These are phyloP conservation scores for Groenewaldozyma sp. DNA, from an alignment of 1,139 yeast species.

Conservation along the genomic window DNA sequence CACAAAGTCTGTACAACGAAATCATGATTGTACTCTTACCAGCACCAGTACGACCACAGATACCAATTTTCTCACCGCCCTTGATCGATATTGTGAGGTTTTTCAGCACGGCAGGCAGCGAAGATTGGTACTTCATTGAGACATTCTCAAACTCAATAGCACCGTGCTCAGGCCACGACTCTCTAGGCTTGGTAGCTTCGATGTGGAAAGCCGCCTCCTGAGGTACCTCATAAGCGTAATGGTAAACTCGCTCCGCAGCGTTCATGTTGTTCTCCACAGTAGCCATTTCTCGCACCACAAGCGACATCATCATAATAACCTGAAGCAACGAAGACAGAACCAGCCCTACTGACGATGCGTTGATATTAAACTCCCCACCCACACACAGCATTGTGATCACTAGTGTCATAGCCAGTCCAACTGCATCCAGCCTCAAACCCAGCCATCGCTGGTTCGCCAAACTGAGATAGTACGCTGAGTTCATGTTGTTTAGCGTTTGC, in stretches of 20 bases:
- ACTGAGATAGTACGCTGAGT: slow-evolving; percentile 60
- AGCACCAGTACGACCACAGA: slow-evolving; percentile 76
- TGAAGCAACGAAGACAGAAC: slow-evolving; percentile 41
- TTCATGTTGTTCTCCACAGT: slow-evolving; percentile 77
- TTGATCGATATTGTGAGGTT: slow-evolving; percentile 38
- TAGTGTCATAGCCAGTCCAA: slow-evolving; percentile 39
- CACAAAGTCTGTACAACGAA: slow-evolving; percentile 54
- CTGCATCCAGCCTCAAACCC: slow-evolving; percentile 48
- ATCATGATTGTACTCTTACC: slow-evolving; percentile 65
- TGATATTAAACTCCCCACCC: slow-evolving; percentile 49
- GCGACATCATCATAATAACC: slow-evolving; percentile 23
- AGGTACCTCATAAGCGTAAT: slow-evolving; percentile 61
- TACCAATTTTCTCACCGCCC: slow-evolving; percentile 57
- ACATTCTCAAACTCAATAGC: slow-evolving; percentile 50
- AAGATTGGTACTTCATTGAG: slow-evolving; percentile 62
- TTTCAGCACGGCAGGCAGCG: slow-evolving; percentile 63
- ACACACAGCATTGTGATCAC: slow-evolving; percentile 53
- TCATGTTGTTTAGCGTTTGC: slow-evolving; percentile 48
- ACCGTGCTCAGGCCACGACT: slow-evolving; percentile 57
- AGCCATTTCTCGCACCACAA: slow-evolving; percentile 42
- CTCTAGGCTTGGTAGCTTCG: slow-evolving; percentile 52
- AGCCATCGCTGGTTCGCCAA: slow-evolving; percentile 76
- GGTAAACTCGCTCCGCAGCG: slow-evolving; percentile 70
- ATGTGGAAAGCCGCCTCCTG: slow-evolving; percentile 50
- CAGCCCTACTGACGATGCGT: slow-evolving; percentile 63